These are phyloP conservation scores for Apocynum venetum DNA, from an alignment of 257 asterid species.

Conservation along the genomic window DNA sequence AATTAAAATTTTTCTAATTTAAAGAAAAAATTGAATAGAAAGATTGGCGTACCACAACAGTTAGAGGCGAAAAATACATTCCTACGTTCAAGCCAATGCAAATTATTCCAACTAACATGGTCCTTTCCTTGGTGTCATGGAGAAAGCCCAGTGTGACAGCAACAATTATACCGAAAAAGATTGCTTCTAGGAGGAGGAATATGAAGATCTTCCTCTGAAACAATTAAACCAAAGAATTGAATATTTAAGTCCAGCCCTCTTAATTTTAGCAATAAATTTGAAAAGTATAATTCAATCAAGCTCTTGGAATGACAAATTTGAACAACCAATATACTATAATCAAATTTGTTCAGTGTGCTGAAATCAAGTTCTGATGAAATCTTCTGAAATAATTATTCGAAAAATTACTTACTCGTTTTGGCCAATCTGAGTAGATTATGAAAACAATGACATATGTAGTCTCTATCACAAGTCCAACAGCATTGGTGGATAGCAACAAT, in stretches of 20 bases:
- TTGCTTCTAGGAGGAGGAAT: not conserved
- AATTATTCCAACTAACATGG: not conserved
- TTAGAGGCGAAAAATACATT: constrained; percentile 1
- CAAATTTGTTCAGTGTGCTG: no score
- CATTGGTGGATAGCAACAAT: no score
- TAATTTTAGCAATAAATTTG: not conserved
- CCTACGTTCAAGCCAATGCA: not conserved
- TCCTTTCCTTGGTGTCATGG: not conserved
- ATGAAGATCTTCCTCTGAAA: not conserved
- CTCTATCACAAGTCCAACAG: no score
- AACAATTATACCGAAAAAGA: not conserved
- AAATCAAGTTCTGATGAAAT: no score
- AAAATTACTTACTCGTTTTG: no score
- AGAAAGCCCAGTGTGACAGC: not conserved
- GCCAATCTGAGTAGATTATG: no score
- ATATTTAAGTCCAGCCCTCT: no score
- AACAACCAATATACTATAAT: no score
- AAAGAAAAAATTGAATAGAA: not conserved
- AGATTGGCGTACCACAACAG: not conserved
- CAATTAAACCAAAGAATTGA: no score
- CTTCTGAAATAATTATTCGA: no score
- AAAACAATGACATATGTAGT: no score
- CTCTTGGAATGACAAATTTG: no score
- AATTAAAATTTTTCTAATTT: not conserved
- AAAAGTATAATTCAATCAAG: not conserved